These are phyloP conservation scores for Mycena leptocephala DNA, from an alignment of 768 basidiomycete genomes.

Conservation along the genomic window DNA sequence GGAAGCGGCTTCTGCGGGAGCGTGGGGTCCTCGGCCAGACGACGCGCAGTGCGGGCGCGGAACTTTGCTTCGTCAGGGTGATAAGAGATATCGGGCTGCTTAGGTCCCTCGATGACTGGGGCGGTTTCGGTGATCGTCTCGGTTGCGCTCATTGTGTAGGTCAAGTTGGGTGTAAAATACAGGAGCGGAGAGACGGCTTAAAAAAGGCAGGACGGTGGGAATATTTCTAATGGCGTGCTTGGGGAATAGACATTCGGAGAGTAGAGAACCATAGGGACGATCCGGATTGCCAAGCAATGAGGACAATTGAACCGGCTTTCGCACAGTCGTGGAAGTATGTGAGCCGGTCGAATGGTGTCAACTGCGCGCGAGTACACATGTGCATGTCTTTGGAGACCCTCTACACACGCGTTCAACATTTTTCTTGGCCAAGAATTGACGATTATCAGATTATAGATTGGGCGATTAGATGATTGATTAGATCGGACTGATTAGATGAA, in stretches of 20 bases:
- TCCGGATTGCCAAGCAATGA: slow-evolving; percentile 15
- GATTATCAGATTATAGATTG: too few relatives aligned
- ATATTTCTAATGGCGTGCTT: neutral
- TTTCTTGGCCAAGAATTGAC: too few relatives aligned
- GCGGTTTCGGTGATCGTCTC: slow-evolving; percentile 20
- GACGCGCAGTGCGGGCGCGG: slow-evolving; percentile 53
- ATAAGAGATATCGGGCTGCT: slow-evolving; percentile 60
- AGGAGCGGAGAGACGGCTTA: neutral
- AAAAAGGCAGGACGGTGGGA: slow-evolving; percentile 14
- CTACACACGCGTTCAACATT: too few relatives aligned
- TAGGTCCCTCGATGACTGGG: slow-evolving; percentile 50
- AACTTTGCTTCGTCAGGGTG: slow-evolving; percentile 60
- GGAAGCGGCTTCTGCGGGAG: slow-evolving; percentile 54
- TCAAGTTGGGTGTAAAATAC: neutral
- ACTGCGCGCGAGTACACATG: neutral
- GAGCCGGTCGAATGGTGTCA: neutral
- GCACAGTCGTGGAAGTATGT: slow-evolving; percentile 30
- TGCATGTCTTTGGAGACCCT: too few relatives aligned
- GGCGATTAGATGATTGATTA: too few relatives aligned
- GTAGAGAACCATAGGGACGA: neutral
- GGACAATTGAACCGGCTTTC: neutral
- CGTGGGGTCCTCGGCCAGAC: slow-evolving; percentile 55
- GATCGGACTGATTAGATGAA: too few relatives aligned
- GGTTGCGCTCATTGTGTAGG: slow-evolving; percentile 26
- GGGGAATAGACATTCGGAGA: neutral